These are phyloP conservation scores for Arthonia radiata DNA, from an alignment of 495 filamentous ascomycete species.

Conservation along the genomic window DNA sequence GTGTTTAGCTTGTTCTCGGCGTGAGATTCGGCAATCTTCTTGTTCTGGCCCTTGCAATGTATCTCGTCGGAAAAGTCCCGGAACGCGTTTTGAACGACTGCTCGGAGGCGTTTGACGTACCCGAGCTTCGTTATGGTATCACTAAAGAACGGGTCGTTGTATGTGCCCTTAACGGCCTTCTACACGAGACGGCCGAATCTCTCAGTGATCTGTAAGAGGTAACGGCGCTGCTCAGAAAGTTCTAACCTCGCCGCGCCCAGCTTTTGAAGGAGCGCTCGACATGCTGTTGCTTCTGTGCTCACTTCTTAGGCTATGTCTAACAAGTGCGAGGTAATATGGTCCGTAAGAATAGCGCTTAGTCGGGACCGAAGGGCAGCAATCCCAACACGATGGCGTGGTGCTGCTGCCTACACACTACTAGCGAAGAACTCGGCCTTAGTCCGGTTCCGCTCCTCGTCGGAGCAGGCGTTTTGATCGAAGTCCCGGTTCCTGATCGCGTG, in stretches of 20 bases:
- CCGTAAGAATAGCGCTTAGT: slow-evolving; percentile 30
- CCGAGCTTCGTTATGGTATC: slow-evolving; percentile 14
- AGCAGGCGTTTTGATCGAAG: slow-evolving; percentile 1
- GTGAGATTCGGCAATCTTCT: slow-evolving; percentile 11
- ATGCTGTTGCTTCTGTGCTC: slow-evolving; percentile 13
- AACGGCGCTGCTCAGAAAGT: slow-evolving; percentile 22
- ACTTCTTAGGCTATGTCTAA: slow-evolving; percentile 35
- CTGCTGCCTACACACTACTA: slow-evolving; percentile 20
- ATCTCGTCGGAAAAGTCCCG: slow-evolving; percentile 29
- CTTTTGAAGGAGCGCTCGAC: slow-evolving; percentile 13
- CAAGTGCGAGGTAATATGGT: slow-evolving; percentile 29
- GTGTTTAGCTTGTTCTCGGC: not conserved
- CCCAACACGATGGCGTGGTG: slow-evolving; percentile 19
- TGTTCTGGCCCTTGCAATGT: slow-evolving; percentile 17
- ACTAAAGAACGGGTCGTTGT: slow-evolving; percentile 30
- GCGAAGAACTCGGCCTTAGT: slow-evolving; percentile 20
- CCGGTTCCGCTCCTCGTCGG: slow-evolving; percentile 11
- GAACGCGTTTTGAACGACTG: slow-evolving; percentile 31
- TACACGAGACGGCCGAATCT: slow-evolving; percentile 23
- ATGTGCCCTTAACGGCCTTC: slow-evolving; percentile 28
- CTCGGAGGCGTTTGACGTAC: slow-evolving; percentile 27
- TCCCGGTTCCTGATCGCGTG: slow-evolving; percentile 11
- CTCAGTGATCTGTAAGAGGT: slow-evolving; percentile 27
- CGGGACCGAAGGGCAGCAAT: slow-evolving; percentile 22
- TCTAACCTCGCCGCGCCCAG: slow-evolving; percentile 26